A percentile compares a stretch with the other conserved stretches of the same genome.
phyloP scores from a whole-genome alignment of 139 green algal species.

The Raphidocelis subcapitata region DNA sequence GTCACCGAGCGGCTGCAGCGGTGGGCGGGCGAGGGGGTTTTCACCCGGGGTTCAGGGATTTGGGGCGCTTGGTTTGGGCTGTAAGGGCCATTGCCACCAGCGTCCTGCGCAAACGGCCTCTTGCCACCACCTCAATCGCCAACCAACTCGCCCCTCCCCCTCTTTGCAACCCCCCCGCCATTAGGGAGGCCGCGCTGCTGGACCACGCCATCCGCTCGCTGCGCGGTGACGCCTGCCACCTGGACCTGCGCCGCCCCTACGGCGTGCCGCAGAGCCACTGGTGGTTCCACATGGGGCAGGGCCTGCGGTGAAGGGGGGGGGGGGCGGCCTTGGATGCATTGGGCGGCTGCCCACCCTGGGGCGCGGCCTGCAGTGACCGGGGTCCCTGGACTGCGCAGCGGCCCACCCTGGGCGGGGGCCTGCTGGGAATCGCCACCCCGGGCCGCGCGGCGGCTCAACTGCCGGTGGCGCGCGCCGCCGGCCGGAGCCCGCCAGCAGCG shows the following conservation, averaged over 20 bases:
- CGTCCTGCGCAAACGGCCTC: background rate
- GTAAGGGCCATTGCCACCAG: background rate
- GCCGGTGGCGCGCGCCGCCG: too few relatives aligned
- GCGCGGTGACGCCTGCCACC: background rate
- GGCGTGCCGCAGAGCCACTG: conserved; percentile 22
- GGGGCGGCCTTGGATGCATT: too few relatives aligned
- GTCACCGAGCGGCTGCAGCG: conserved; percentile 3
- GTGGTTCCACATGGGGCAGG: conserved; percentile 22
- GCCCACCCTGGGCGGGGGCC: too few relatives aligned
- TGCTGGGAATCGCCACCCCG: too few relatives aligned
- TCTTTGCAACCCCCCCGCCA: too few relatives aligned
- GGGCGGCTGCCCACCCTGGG: too few relatives aligned
- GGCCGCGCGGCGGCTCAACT: too few relatives aligned
- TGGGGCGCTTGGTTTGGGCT: background rate
- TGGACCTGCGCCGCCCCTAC: background rate
- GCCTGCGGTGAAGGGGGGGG: too few relatives aligned
- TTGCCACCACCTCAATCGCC: background rate
- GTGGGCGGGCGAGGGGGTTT: background rate
- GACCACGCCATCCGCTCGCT: conserved; percentile 10
- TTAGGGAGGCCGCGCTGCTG: conserved; percentile 4
- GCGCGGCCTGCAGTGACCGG: too few relatives aligned
- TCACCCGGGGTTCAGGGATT: background rate
- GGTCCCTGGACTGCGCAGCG: too few relatives aligned
- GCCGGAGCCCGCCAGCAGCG: too few relatives aligned
- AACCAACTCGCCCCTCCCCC: background rate